Evolutionary conservation across 768 basidiomycete genomes (phyloP).

Genomic region (Gymnopilus dilepis): DNA sequence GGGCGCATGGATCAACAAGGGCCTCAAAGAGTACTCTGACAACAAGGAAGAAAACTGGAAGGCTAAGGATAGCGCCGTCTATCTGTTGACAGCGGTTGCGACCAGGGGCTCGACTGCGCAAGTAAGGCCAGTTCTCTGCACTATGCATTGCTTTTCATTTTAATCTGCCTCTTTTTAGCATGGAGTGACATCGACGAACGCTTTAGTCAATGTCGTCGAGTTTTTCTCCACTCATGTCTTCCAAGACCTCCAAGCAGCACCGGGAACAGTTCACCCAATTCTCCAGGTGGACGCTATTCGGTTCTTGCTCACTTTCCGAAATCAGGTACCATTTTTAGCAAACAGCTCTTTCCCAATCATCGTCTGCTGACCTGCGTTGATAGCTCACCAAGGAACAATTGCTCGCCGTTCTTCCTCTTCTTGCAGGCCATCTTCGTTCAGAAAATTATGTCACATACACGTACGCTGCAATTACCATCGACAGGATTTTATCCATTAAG

Average conservation of each 20-base stretch:
- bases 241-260: constrained; percentile 76
- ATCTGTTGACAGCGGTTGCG: constrained; percentile 92
- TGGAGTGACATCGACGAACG: constrained; percentile 93
- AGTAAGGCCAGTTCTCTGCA: constrained; percentile 46
- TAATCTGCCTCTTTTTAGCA: constrained; percentile 51
- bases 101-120: constrained; percentile 86
- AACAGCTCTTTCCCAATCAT: neutral
- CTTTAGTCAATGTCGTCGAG: constrained; percentile 90
- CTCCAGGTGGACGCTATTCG: constrained; percentile 96
- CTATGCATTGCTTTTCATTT: constrained; percentile 4
- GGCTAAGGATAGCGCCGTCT: constrained; percentile 92
- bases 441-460: constrained; percentile 92
- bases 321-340: constrained; percentile 63
- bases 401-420: constrained; percentile 85
- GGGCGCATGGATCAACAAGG: constrained; percentile 80
- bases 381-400: constrained; percentile 89
- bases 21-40: constrained; percentile 69
- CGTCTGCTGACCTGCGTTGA: constrained; percentile 41
- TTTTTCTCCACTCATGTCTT: constrained; percentile 95
- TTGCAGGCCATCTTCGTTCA: constrained; percentile 82
- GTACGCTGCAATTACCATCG: constrained; percentile 98
- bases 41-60: constrained; percentile 78
- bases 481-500: constrained; percentile 91
- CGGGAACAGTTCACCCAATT: constrained; percentile 80
- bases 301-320: constrained; percentile 94